Evolutionary conservation across 192 early-diverging fungal species (phyloP), one percentile per base, ranked within the genome.

Genomic region (Entophlyctis helioformis): DNA sequence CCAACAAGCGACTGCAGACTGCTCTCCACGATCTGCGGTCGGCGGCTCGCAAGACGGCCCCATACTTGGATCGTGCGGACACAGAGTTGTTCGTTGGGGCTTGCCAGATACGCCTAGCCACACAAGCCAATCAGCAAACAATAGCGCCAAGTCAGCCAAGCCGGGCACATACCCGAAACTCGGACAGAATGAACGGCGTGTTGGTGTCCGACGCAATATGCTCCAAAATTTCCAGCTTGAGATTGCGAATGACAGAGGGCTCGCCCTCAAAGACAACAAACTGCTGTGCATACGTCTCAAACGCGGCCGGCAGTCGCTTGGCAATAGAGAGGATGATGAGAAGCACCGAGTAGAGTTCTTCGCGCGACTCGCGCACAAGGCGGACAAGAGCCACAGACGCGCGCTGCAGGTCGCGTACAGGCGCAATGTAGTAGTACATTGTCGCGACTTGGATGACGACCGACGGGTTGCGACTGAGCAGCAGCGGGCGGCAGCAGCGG

Each of bases 191-290:
- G 23, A 71, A 52, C 1, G 50, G 65, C 16, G 79, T 80, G 56
- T 90, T 89, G 31, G 53, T 67, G n/a, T 72, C 68, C 4, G 70
- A 69, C 1, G 75, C 83, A 16, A 91, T 52, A 19, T 69, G 49
- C 15, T 74, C 80, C 52, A 98, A 48, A 25, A 96, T 87, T 26
- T 86, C 82, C 50, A 98, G 60, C 59, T 97, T 93, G 37, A 85
- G 44, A 40, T 84, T 72, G 27, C 85, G 76, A 41, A 89, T 74
- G 58, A 82, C 86, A 11, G 62, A 62, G 11, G 88, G 74, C 34
- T 96, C 91, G 5, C 74, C 73, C 0, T 82, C 76, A 24, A 80
- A 76, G 13, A 89, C 67, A 50, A 82, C 89, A 59, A 96, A 96
- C 56, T 80, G 76, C 31, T 76, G 78, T 34, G 83, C 57, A 57